A percentile compares a stretch with the other conserved stretches of the same genome.
Evolutionary conservation across 2,329 filamentous ascomycete genomes (phyloP).

Genomic region (Emergomyces pasteurianus): DNA sequence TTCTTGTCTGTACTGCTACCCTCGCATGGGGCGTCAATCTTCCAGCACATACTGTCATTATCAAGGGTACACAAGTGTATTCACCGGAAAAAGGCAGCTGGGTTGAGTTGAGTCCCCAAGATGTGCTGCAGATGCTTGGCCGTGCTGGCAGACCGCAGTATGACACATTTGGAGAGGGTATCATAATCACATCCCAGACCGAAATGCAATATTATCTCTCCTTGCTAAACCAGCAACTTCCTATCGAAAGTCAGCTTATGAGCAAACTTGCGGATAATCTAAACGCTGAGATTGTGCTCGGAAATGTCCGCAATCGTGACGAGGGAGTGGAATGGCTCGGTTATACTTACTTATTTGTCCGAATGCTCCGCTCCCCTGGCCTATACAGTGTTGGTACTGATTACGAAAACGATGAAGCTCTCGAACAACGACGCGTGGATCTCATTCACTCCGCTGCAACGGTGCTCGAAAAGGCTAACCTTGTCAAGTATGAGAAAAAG

Average conservation of each 20-base stretch:
- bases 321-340: slow-evolving; percentile 99
- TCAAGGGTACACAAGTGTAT: slow-evolving; percentile 97
- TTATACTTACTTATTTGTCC: slow-evolving; percentile 94
- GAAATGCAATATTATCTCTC: slow-evolving; percentile 98
- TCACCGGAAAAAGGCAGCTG: slow-evolving; percentile 97
- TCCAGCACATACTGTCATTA: slow-evolving; percentile 94
- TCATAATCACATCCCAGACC: slow-evolving; percentile 90
- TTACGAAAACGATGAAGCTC: slow-evolving; percentile 79
- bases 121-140: slow-evolving; percentile 96
- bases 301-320: slow-evolving; percentile 80
- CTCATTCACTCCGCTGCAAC: slow-evolving; percentile 86
- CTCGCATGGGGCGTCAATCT: slow-evolving; percentile 98
- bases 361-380: slow-evolving; percentile 90
- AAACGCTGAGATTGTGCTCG: slow-evolving; percentile 90
- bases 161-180: slow-evolving; percentile 95
- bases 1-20: slow-evolving; percentile 95
- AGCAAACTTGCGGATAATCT: slow-evolving; percentile 89
- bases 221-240: slow-evolving; percentile 89
- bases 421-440: slow-evolving; percentile 97
- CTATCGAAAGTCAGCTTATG: slow-evolving; percentile 92
- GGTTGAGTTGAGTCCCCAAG: slow-evolving; percentile 94
- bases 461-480: slow-evolving; percentile 72
- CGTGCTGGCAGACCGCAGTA: slow-evolving; percentile 93
- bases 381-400: slow-evolving; percentile 93
- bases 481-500: slow-evolving; percentile 94